Conservation (phyloP, 108 stramenopile species). For the Epithemia pelagica region DNA sequence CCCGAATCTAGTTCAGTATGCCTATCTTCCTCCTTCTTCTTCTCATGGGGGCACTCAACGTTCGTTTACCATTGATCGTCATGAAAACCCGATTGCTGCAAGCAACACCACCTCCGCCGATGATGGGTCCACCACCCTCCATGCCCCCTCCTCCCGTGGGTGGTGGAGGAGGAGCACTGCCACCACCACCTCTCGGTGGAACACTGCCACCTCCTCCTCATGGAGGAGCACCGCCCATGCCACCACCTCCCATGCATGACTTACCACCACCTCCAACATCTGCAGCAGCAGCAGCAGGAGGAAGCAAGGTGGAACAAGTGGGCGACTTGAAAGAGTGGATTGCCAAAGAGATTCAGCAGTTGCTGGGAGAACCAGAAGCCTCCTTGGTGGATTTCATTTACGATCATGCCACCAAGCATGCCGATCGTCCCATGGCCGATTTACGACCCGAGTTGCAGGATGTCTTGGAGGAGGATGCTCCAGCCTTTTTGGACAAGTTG, state of each 20-base stretch:
- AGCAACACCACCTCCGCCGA: too few relatives aligned
- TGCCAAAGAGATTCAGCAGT: constrained; percentile 56
- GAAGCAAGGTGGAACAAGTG: constrained; percentile 11
- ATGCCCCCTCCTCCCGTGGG: constrained; percentile 1
- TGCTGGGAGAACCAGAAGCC: constrained; percentile 63
- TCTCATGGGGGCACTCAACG: too few relatives aligned
- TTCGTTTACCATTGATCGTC: too few relatives aligned
- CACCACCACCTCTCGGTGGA: constrained; percentile 18
- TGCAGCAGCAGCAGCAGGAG: too few relatives aligned
- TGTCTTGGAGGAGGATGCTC: constrained; percentile 80
- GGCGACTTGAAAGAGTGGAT: constrained; percentile 36
- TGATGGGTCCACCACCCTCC: too few relatives aligned
- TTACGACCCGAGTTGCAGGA: constrained; percentile 67
- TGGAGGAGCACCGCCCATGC: neutral
- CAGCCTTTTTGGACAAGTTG: constrained; percentile 52
- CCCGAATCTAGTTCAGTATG: too few relatives aligned
- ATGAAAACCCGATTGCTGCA: too few relatives aligned
- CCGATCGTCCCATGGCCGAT: constrained; percentile 25
- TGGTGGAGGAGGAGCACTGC: constrained; percentile 9
- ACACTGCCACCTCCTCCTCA: neutral
- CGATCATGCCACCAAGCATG: constrained; percentile 33
- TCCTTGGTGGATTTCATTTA: constrained; percentile 70
- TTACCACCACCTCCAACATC: constrained; percentile 29
- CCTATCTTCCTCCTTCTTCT: too few relatives aligned
- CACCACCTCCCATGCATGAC: neutral